phyloP scores from a whole-genome alignment of 1,284 basidiomycete species.

The Schizophyllum commune region DNA sequence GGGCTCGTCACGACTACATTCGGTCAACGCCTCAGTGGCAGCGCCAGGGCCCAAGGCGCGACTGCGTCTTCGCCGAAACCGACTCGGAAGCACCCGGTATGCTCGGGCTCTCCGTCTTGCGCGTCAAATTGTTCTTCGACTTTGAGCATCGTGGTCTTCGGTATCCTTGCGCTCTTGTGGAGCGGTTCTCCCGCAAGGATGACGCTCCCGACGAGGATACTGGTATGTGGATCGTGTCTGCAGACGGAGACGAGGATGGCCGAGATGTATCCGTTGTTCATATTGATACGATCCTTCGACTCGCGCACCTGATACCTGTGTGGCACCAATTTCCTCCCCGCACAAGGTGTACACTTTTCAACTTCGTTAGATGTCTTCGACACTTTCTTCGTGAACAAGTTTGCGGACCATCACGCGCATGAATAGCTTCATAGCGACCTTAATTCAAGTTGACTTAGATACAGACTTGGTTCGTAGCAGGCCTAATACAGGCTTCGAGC shows the following conservation, averaged over 20 bases:
- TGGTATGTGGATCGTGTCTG: slow-evolving; percentile 6
- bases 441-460: too few relatives aligned
- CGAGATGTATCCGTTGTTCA: background rate
- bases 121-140: slow-evolving; percentile 6
- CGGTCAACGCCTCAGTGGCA: slow-evolving; percentile 10
- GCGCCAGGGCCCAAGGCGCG: slow-evolving; percentile 1
- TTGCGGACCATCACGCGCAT: slow-evolving; percentile 8
- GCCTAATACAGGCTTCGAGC: too few relatives aligned
- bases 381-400: slow-evolving; percentile 9
- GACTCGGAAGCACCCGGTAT: slow-evolving; percentile 3
- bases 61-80: slow-evolving; percentile 8
- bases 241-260: background rate
- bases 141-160: slow-evolving; percentile 2
- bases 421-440: too few relatives aligned
- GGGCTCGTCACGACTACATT: slow-evolving; percentile 12
- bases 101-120: slow-evolving; percentile 5
- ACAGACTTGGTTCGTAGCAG: too few relatives aligned
- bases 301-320: slow-evolving; percentile 8
- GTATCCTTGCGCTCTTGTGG: slow-evolving; percentile 9
- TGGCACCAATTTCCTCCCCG: slow-evolving; percentile 1
- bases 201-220: slow-evolving; percentile 4
- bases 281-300: slow-evolving; percentile 5
- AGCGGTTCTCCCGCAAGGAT: slow-evolving; percentile 4
- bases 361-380: slow-evolving; percentile 3
- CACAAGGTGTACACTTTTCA: background rate